A percentile compares a stretch with the other conserved stretches of the same genome.
Conservation (phyloP, 305 asterid genomes). For the Fraxinus velutina region DNA sequence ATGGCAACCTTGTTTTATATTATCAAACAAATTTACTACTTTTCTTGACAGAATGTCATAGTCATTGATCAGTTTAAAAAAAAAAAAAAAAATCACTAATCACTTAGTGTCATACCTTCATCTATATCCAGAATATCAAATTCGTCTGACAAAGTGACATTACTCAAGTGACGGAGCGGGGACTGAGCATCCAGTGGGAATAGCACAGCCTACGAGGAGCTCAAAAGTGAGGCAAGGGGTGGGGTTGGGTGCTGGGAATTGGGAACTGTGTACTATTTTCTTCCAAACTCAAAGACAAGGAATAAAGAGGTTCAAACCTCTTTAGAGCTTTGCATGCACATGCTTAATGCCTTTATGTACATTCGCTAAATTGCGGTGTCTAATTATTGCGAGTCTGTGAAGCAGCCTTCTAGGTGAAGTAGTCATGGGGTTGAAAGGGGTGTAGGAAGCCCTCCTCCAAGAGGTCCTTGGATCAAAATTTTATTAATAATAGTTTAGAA, state of each 20-base stretch:
- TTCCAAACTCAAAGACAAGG: conserved; percentile 30
- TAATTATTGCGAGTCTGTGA: too few species aligned
- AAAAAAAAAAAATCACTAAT: too few species aligned
- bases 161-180: neutral
- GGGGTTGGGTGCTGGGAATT: conserved; percentile 41
- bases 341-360: neutral
- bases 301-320: conserved; percentile 27
- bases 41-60: too few species aligned
- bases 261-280: conserved; percentile 43
- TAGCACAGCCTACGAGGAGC: conserved; percentile 38
- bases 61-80: too few species aligned
- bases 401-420: too few species aligned
- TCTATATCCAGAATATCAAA: neutral
- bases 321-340: conserved; percentile 27
- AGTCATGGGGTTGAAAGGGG: too few species aligned
- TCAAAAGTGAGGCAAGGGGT: conserved; percentile 41
- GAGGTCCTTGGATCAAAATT: neutral
- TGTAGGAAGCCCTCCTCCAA: neutral
- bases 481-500: neutral
- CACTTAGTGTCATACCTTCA: too few species aligned
- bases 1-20: too few species aligned
- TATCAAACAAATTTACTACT: too few species aligned
- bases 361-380: too few species aligned
- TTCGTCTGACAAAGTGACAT: too few species aligned
- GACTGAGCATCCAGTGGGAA: neutral